These are phyloP conservation scores for Coleophoma cylindrospora DNA, from an alignment of 2,329 filamentous ascomycete genomes.

Conservation along the genomic window DNA sequence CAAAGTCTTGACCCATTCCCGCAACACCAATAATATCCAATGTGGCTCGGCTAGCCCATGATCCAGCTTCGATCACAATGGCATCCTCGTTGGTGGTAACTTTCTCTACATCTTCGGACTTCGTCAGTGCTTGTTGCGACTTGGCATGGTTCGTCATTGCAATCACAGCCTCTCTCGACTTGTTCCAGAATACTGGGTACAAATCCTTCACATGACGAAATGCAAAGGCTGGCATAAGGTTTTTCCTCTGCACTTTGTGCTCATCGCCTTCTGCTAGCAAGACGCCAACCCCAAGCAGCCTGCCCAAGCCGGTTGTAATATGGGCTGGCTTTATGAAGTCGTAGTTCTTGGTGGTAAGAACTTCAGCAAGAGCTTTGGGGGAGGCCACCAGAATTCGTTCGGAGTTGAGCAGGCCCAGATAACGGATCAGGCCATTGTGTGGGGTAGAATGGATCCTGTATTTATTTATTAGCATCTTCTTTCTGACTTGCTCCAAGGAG, in stretches of 20 bases:
- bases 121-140: conserved; percentile 29
- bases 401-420: conserved; percentile 54
- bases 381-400: conserved; percentile 58
- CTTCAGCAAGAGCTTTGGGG: conserved; percentile 63
- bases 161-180: conserved; percentile 62
- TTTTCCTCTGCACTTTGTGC: conserved; percentile 76
- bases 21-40: conserved; percentile 73
- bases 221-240: conserved; percentile 77
- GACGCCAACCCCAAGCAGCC: conserved; percentile 65
- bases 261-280: conserved; percentile 86
- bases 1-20: conserved; percentile 68
- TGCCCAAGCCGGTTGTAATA: conserved; percentile 50
- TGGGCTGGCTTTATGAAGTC: conserved; percentile 60
- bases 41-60: conserved; percentile 63
- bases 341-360: conserved; percentile 65
- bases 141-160: conserved; percentile 51
- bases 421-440: conserved; percentile 66
- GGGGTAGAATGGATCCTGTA: conserved; percentile 53
- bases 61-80: conserved; percentile 48
- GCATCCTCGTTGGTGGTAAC: conserved; percentile 17
- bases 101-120: conserved; percentile 22
- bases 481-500: not conserved
- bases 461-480: conserved; percentile 1
- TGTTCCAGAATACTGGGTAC: conserved; percentile 80
- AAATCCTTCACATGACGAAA: conserved; percentile 82